Percentiles rank a stretch among this genome's conserved stretches.
phyloP scores from a whole-genome alignment of 176 grass and related monocot genomes.

The Avena atlantica region DNA sequence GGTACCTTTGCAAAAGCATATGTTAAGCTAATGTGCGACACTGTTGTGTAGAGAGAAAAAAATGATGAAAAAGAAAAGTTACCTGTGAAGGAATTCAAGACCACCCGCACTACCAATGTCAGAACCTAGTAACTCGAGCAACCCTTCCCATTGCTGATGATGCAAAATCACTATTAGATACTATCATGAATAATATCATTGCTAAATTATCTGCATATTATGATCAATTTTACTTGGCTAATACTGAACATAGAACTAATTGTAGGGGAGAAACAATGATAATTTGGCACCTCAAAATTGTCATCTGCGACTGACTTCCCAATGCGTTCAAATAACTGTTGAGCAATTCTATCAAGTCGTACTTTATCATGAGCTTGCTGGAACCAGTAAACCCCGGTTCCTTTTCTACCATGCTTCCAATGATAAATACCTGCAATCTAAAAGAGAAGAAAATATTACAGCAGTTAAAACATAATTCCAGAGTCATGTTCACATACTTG shows the following conservation, averaged over 20 bases:
- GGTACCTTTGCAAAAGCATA: slow-evolving; percentile 72
- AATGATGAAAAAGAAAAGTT: slow-evolving; percentile 29
- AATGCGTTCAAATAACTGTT: slow-evolving; percentile 85
- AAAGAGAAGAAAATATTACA: slow-evolving; percentile 34
- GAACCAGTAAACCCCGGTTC: slow-evolving; percentile 94
- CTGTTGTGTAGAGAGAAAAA: slow-evolving; percentile 30
- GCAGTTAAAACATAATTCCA: slow-evolving; percentile 29
- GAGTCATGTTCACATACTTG: neutral
- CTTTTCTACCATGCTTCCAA: slow-evolving; percentile 97
- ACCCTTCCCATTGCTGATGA: slow-evolving; percentile 93
- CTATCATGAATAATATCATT: slow-evolving; percentile 36
- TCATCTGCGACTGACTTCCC: slow-evolving; percentile 87
- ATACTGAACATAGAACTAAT: slow-evolving; percentile 12
- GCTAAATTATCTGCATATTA: neutral
- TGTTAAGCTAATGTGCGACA: slow-evolving; percentile 34
- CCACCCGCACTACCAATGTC: slow-evolving; percentile 85
- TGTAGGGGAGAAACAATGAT: slow-evolving; percentile 30
- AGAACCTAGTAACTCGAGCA: slow-evolving; percentile 88
- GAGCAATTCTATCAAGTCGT: slow-evolving; percentile 85
- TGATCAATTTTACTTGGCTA: slow-evolving; percentile 11
- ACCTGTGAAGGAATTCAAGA: slow-evolving; percentile 98
- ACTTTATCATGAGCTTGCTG: slow-evolving; percentile 85
- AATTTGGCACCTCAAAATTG: slow-evolving; percentile 80
- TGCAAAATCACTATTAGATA: slow-evolving; percentile 53
- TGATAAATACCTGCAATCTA: slow-evolving; percentile 88